Evolutionary conservation across 2,329 filamentous ascomycete species (phyloP).

Genomic region (Ceratocystis eucalypticola): DNA sequence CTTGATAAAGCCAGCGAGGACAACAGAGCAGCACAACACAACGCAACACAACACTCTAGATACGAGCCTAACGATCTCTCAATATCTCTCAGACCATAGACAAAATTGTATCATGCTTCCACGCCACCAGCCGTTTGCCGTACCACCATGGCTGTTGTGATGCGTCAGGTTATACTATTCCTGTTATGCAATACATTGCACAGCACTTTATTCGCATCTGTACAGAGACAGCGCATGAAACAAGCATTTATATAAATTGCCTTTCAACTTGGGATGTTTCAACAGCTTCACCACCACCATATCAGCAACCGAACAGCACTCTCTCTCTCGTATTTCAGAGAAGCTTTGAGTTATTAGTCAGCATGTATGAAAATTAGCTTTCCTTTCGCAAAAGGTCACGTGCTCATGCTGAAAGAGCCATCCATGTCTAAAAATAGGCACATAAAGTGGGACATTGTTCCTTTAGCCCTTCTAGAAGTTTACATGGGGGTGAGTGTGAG

Average conservation of each 20-base stretch:
- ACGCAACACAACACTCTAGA: too few species aligned
- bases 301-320: too few species aligned
- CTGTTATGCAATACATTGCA: neutral
- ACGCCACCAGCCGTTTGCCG: neutral
- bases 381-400: neutral
- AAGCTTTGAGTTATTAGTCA: neutral
- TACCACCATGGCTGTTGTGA: neutral
- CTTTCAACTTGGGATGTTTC: too few species aligned
- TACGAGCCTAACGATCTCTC: neutral
- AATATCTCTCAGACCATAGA: neutral
- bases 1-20: too few species aligned
- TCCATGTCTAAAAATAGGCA: neutral
- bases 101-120: neutral
- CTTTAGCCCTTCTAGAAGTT: neutral
- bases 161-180: neutral
- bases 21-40: too few species aligned
- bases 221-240: neutral
- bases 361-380: neutral
- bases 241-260: neutral
- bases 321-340: neutral
- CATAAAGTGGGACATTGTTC: neutral
- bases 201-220: neutral
- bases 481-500: neutral
- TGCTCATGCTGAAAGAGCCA: neutral
- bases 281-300: too few species aligned